Percentiles rank a stretch among this genome's conserved stretches.
These are phyloP conservation scores for Blechomonas ayalai DNA, from an alignment of 208 protist genomes.

Conservation along the genomic window DNA sequence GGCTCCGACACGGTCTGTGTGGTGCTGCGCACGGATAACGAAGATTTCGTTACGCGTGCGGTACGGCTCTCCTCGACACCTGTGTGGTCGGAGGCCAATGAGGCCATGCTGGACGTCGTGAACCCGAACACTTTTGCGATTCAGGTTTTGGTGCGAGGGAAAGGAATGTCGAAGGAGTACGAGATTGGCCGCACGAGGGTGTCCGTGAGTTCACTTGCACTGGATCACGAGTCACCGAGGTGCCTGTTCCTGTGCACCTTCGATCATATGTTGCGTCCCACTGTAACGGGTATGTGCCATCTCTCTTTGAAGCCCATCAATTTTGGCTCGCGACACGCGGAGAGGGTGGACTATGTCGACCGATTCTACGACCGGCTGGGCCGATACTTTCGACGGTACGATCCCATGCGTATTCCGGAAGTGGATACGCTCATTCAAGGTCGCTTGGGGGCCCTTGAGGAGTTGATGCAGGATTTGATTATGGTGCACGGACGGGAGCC, in stretches of 20 bases:
- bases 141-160: slow-evolving; percentile 50
- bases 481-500: slow-evolving; percentile 70
- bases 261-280: slow-evolving; percentile 18
- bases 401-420: slow-evolving; percentile 38
- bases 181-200: slow-evolving; percentile 65
- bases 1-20: slow-evolving; percentile 50
- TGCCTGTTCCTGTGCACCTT: slow-evolving; percentile 59
- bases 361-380: slow-evolving; percentile 60
- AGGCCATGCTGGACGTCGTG: slow-evolving; percentile 38
- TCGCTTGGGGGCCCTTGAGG: slow-evolving; percentile 33
- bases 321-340: slow-evolving; percentile 41
- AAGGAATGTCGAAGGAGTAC: slow-evolving; percentile 15
- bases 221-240: slow-evolving; percentile 31
- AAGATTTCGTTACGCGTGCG: slow-evolving; percentile 37
- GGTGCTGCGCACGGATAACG: slow-evolving; percentile 46
- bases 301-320: slow-evolving; percentile 41
- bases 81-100: slow-evolving; percentile 31
- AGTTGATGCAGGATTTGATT: slow-evolving; percentile 67
- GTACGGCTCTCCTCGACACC: slow-evolving; percentile 33
- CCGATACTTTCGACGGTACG: slow-evolving; percentile 73
- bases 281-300: slow-evolving; percentile 43
- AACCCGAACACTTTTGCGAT: slow-evolving; percentile 42
- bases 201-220: slow-evolving; percentile 32
- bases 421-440: slow-evolving; percentile 47
- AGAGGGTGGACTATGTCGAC: slow-evolving; percentile 32